Base-by-base conservation (phyloP, 805 yeast genomes). In the Saturnispora kantuleensis region DNA sequence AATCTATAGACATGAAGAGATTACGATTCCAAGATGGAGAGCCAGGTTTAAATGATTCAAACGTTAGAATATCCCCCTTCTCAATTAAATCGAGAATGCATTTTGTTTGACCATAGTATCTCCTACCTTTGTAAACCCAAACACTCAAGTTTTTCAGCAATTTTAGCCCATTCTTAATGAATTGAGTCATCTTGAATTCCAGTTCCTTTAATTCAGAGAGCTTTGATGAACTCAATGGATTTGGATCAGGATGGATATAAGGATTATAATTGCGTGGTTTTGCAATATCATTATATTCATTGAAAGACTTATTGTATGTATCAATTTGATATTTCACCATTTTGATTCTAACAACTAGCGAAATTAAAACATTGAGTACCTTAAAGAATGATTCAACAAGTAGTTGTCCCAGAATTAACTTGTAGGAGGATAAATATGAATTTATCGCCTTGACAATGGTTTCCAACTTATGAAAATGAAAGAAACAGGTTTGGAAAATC, bases 51-150 rank as follows among this genome's bases (percentile, higher is more conserved):
- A 38, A 28, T 31, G 32, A 33, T 13, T 38, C 34, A 38, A 43
- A 38, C 12, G 29, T 8, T 28, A 32, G 16, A 15, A 43, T 13
- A 12, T 43, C 41, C 3, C 48, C 50, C 28, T 28, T 43, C 41
- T 45, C 52, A 43, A 52, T 37, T 43, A 48, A 49, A 13, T 52
- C 49, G 30, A 47, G 18, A 4, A 51, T 28, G 13, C 37, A 45
- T 21, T 38, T 42, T 3, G 38, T 36, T 32, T 42, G 41, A 10
- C 47, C 47, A 38, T 35, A 46, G 21, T 37, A 34, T 31, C 51
- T 44, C 10, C 46, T 41, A 21, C 47, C 38, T 16, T 38, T 30
- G 31, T 48, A 50, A 42, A 46, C 41, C 42, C 31, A 44, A 31
- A 37, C 36, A 35, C 48, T 39, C 5, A 47, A 31, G 36, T 42